Evolutionary conservation across 2,329 filamentous ascomycete genomes (phyloP).

Genomic region (Colletotrichum lini): DNA sequence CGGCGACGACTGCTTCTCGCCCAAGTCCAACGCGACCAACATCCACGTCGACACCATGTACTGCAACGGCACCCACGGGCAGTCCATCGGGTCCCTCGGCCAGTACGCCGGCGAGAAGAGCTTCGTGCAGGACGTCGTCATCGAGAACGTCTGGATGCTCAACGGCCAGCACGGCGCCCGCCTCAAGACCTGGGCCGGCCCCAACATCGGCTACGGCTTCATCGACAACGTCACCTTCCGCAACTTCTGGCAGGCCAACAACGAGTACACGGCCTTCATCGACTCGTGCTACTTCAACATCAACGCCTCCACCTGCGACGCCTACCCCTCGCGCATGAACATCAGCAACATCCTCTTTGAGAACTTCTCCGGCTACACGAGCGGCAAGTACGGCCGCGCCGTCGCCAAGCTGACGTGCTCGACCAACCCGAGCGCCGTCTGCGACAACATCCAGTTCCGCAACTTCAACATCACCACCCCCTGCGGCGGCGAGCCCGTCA

Average conservation of each 20-base stretch:
- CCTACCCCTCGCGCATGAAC: constrained; percentile 67
- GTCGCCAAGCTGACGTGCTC: constrained; percentile 69
- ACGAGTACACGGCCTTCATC: constrained; percentile 75
- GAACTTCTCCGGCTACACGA: constrained; percentile 69
- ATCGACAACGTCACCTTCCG: constrained; percentile 75
- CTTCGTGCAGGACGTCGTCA: constrained; percentile 62
- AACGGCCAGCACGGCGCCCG: constrained; percentile 70
- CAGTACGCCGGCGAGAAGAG: constrained; percentile 67
- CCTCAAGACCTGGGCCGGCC: constrained; percentile 75
- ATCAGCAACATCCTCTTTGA: constrained; percentile 71
- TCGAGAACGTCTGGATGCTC: constrained; percentile 68
- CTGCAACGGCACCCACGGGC: constrained; percentile 74
- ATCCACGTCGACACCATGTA: constrained; percentile 71
- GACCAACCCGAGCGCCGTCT: constrained; percentile 66
- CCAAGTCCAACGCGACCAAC: constrained; percentile 74
- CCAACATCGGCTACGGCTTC: constrained; percentile 67
- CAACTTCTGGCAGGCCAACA: constrained; percentile 68
- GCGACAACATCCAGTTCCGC: constrained; percentile 66
- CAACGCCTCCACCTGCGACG: constrained; percentile 72
- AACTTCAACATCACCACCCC: constrained; percentile 69
- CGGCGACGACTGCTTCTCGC: constrained; percentile 75
- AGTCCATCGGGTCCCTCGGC: constrained; percentile 72
- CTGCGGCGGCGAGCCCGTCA: constrained; percentile 56
- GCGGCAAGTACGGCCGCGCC: constrained; percentile 66
- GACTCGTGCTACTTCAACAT: constrained; percentile 62